Evolutionary conservation across 495 filamentous ascomycete genomes (phyloP), one percentile per base, ranked within the genome.

Genomic region (Immersiella caudata): DNA sequence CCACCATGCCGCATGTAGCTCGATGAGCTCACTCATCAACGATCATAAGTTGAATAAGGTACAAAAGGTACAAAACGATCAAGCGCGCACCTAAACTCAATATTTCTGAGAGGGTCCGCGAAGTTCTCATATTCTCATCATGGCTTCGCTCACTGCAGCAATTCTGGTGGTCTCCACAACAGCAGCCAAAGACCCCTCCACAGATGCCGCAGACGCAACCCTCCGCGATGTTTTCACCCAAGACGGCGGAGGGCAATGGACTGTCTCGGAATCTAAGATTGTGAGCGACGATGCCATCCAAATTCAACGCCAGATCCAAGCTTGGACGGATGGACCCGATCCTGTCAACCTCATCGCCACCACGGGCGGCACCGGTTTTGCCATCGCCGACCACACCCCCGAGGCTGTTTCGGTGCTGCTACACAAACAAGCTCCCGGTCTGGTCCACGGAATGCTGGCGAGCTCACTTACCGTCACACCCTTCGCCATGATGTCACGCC

Each of bases 401-500:
- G 95, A 99, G 81, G 94, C 95, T 22, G 88, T 99, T 8, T 85
- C 84, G 35, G 87, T 88, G 51, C 79, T 99, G 52, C 83, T 99
- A 24, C 88, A 97, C 75, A 94, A 90, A 76, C 87, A 94, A 79
- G 95, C 95, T 3, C 87, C 93, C 14, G 95, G 95, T 14, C 80
- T 99, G 61, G 89, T 97, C 25, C 94, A 99, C 83, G 93, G 87
- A 73, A 99, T 99, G 96, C 82, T 99, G 59, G 82, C 93, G 25
- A 84, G 93, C 50, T 97, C 96, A 5, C 76, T 96, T 33, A 81
- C 86, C 36, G 87, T 97, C 66, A 99, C 95, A 6, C 93, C 93
- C 56, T 99, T 98, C 80, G 96, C 94, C n/a, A 88, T 97, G 81
- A 98, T 98, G 95, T 90, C 95, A 64, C 87, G 95, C 64, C 94